A percentile compares a stretch with the other conserved stretches of the same genome.
Evolutionary conservation across 805 yeast species (phyloP).

Genomic region (Lipomyces japonicus): DNA sequence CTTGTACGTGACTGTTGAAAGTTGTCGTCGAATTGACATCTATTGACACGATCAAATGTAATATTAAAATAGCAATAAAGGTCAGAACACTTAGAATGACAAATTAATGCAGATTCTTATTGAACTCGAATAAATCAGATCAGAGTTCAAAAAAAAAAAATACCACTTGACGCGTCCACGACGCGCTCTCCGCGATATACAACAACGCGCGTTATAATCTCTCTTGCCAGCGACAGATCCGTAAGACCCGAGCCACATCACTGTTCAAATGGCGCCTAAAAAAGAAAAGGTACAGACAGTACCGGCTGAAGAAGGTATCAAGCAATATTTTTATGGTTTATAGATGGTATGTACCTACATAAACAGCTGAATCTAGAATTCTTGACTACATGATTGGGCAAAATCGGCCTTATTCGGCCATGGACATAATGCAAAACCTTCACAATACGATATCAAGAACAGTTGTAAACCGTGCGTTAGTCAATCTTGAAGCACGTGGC

Average conservation of each 20-base stretch:
- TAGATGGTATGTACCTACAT: neutral
- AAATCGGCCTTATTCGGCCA: constrained; percentile 29
- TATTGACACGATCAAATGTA: no score
- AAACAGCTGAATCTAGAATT: constrained; percentile 9
- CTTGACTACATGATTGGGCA: constrained; percentile 22
- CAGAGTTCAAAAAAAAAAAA: no score
- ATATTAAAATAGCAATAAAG: no score
- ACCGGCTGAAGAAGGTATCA: neutral
- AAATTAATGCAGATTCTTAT: no score
- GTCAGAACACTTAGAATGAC: no score
- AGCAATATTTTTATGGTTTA: neutral
- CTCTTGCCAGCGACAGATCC: neutral
- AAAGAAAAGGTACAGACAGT: constrained; percentile 2
- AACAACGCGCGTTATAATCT: neutral
- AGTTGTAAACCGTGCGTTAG: constrained; percentile 20
- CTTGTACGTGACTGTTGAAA: no score
- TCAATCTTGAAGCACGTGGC: constrained; percentile 22
- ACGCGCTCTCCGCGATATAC: neutral
- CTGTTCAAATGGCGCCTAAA: constrained; percentile 8
- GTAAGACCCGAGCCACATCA: no score
- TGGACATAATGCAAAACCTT: constrained; percentile 25
- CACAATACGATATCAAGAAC: constrained; percentile 18
- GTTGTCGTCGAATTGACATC: no score
- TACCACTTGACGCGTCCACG: neutral
- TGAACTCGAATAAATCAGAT: no score